phyloP scores from a whole-genome alignment of 352 stramenopile genomes.

The Halophytophthora polymorphica region DNA sequence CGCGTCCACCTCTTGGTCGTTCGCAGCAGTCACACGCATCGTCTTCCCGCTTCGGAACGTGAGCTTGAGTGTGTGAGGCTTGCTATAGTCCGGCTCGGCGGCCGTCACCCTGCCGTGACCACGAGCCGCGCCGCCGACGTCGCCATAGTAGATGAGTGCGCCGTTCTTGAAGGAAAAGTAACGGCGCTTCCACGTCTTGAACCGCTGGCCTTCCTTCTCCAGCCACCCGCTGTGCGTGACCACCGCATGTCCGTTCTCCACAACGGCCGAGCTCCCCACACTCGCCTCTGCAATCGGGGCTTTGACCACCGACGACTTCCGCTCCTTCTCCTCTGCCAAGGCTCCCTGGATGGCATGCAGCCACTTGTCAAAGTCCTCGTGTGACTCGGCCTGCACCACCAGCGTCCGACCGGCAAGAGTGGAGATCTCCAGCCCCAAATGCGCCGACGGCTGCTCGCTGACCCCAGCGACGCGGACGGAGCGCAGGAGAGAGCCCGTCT shows the following conservation, averaged over 20 bases:
- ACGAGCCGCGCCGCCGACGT: constrained; percentile 51
- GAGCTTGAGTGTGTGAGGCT: constrained; percentile 51
- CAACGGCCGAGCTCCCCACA: constrained; percentile 10
- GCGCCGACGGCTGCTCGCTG: constrained; percentile 24
- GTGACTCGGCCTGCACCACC: constrained; percentile 56
- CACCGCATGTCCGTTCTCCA: constrained; percentile 18
- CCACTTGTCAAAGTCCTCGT: constrained; percentile 67
- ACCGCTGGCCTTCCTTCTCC: constrained; percentile 68
- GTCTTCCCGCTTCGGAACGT: constrained; percentile 28
- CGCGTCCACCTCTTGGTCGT: constrained; percentile 32
- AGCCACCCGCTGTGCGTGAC: constrained; percentile 60
- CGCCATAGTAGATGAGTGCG: constrained; percentile 70
- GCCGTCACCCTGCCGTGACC: constrained; percentile 55
- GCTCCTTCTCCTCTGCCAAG: constrained; percentile 13
- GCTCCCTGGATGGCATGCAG: constrained; percentile 35
- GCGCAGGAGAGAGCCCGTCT: constrained; percentile 48
- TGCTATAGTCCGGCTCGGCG: constrained; percentile 40
- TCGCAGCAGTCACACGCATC: constrained; percentile 31
- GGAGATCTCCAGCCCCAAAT: constrained; percentile 44
- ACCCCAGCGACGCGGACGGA: constrained; percentile 42
- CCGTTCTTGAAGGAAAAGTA: constrained; percentile 76
- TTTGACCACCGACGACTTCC: constrained; percentile 3
- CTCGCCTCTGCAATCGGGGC: constrained; percentile 9
- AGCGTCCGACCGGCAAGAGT: constrained; percentile 47
- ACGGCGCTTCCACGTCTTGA: constrained; percentile 76